Evolutionary conservation across 192 early-diverging fungal species (phyloP), one percentile per base, ranked within the genome.

Genomic region (Bifiguratus adelaidae): DNA sequence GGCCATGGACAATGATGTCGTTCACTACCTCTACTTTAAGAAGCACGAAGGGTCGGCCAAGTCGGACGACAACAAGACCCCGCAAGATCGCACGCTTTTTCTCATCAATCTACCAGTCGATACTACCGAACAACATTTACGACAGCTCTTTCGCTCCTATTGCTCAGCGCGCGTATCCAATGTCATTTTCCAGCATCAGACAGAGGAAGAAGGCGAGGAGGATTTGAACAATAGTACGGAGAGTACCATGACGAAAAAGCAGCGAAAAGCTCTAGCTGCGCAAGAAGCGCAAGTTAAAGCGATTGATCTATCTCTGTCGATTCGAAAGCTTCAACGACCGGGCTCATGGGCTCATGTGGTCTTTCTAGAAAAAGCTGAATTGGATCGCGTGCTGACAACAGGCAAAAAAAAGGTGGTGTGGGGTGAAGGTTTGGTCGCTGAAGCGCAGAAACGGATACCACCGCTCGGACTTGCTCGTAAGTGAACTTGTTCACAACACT

Each of bases 101-200:
- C 48, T 85, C 43, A 60, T 76, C 40, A 85, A 85, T 55, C 48
- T 85, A 53, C 84, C 84, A 11, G 60, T 64, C 9, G 84, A 87
- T 46, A 65, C 83, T 13, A 82, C 83, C 1, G 73, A 79, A 47
- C 52, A 62, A 19, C 75, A 85, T 40, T 49, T 87, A 29, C 63
- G 73, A 26, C 58, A 77, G 24, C 53, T 87, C 7, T 75, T 87
- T 49, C 68, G 78, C 13, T 73, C 73, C 23, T 56, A 61, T 13
- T n/a, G n/a, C n/a, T n/a, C n/a, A n/a, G 80, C 69, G 2, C 65
- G 59, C 6, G 56, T 79, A 0, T 63, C 56, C n/a, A 57, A 63
- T 6, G 68, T 82, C 5, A 53, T 76, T n/a, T 82, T 78, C 44
- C 56, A 77, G 19, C 52, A 57, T 34, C 52, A 62, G 5, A 62